A percentile compares a stretch with the other conserved stretches of the same genome.
These are phyloP conservation scores for Nakaseomyces uthaithaninus DNA, from an alignment of 1,139 yeast species.

Conservation along the genomic window DNA sequence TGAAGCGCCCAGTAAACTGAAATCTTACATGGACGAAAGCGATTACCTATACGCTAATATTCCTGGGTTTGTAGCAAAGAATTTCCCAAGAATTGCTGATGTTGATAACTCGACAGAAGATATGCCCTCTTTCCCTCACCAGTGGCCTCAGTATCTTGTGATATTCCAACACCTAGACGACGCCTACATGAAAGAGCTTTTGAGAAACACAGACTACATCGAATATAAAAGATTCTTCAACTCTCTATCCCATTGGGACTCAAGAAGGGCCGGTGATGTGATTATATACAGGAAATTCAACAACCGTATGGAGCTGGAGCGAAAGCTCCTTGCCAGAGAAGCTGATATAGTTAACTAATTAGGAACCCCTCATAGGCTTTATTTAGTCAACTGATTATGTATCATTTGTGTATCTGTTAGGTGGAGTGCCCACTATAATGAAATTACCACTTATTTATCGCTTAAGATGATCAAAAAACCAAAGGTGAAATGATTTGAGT, in stretches of 20 bases:
- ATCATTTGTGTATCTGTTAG: no score
- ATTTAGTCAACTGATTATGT: no score
- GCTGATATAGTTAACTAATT: neutral
- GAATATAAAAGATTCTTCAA: slow-evolving; percentile 59
- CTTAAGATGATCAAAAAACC: no score
- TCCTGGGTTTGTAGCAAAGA: slow-evolving; percentile 38
- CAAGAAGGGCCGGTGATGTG: slow-evolving; percentile 69
- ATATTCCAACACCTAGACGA: slow-evolving; percentile 59
- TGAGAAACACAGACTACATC: slow-evolving; percentile 39
- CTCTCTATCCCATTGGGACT: slow-evolving; percentile 80
- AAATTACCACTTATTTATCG: no score
- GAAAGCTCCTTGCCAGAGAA: neutral
- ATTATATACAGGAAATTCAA: slow-evolving; percentile 40
- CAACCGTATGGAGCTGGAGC: neutral
- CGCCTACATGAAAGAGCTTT: slow-evolving; percentile 34
- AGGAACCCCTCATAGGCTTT: no score
- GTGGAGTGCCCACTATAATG: no score
- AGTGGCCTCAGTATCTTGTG: slow-evolving; percentile 68
- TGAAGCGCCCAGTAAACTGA: slow-evolving; percentile 30
- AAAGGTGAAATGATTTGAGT: no score
- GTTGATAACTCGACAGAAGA: neutral
- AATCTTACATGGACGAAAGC: slow-evolving; percentile 69
- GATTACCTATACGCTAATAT: slow-evolving; percentile 75
- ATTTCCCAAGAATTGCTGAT: slow-evolving; percentile 32
- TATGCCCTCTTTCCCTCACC: slow-evolving; percentile 32